Evolutionary conservation across 495 filamentous ascomycete genomes (phyloP), one percentile per base, ranked within the genome.

Genomic region (Penicillium argentinense): DNA sequence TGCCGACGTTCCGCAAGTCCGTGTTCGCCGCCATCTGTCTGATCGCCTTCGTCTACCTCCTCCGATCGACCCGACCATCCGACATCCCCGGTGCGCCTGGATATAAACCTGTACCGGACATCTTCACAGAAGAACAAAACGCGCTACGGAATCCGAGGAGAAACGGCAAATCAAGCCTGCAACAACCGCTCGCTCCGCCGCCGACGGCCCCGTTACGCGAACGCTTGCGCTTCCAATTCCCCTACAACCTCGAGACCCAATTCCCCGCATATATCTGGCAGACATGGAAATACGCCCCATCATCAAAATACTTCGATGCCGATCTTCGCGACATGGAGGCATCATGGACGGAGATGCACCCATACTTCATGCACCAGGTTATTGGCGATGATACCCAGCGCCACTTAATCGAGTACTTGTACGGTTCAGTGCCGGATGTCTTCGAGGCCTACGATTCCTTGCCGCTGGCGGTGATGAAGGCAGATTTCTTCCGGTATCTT

Each of bases 191-290:
- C 54, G 62, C 68, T 25, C 51, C 68, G 6, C 49, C 67, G 28
- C 45, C 55, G 32, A 66, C 40, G 45, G 57, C 72, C 56, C 81
- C 88, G 9, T 70, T 97, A 13, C 79, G 83, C 59, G 87, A 96
- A 23, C 90, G 91, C 58, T 77, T 98, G 39, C 87, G 82, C 27
- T 96, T 95, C 72, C 87, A 95, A 57, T 98, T 92, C 62, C 90
- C 91, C 9, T 98, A 97, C 71, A 85, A 95, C 54, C 78, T 91
- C 36, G 83, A 89, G 51, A 64, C 73, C 45, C 91, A 89, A 64
- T 98, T 98, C 66, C 93, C 93, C 0, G 91, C 90, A 21, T 98
- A 95, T 68, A 95, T 98, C 49, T 98, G 93, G 93, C 93, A 98
- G 73, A 98, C 93, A 28, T 98, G 93, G 93, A 96, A 95, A 68